Evolutionary conservation across 225 moss, liverwort and hornwort species (phyloP).

Genomic region (Antitrichia curtipendula): DNA sequence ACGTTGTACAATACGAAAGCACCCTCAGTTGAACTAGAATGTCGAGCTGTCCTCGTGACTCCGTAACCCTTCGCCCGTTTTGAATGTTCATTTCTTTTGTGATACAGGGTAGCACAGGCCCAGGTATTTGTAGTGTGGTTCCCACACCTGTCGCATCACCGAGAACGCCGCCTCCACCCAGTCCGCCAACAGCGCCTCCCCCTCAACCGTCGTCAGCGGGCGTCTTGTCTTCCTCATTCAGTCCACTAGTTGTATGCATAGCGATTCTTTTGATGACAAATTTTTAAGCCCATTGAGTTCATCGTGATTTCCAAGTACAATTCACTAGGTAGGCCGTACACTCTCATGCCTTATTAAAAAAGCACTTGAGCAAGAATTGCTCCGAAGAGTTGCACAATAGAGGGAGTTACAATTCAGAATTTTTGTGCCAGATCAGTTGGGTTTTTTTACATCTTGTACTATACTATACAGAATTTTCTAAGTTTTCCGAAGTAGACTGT

Average conservation of each 20-base stretch:
- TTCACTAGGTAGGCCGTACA: neutral
- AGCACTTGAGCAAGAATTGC: neutral
- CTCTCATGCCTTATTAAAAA: neutral
- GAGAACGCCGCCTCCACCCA: constrained; percentile 21
- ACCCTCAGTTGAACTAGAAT: neutral
- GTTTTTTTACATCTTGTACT: neutral
- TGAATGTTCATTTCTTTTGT: neutral
- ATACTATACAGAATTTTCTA: neutral
- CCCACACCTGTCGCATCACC: constrained; percentile 18
- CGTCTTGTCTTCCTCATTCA: neutral
- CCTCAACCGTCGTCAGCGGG: constrained; percentile 1
- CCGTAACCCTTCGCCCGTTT: neutral
- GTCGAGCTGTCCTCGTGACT: neutral
- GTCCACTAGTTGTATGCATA: neutral
- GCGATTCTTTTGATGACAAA: constrained; percentile 1
- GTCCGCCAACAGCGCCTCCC: neutral
- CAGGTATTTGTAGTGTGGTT: constrained; percentile 32
- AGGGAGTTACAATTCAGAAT: neutral
- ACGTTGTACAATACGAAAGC: neutral
- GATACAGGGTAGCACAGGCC: constrained; percentile 35
- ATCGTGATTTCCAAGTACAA: neutral
- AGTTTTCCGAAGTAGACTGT: neutral
- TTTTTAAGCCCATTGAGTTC: neutral
- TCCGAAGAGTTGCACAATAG: constrained; percentile 3
- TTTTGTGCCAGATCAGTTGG: neutral